phyloP scores from a whole-genome alignment of 2,329 filamentous ascomycete species.

The Pseudocercospora fuligena region DNA sequence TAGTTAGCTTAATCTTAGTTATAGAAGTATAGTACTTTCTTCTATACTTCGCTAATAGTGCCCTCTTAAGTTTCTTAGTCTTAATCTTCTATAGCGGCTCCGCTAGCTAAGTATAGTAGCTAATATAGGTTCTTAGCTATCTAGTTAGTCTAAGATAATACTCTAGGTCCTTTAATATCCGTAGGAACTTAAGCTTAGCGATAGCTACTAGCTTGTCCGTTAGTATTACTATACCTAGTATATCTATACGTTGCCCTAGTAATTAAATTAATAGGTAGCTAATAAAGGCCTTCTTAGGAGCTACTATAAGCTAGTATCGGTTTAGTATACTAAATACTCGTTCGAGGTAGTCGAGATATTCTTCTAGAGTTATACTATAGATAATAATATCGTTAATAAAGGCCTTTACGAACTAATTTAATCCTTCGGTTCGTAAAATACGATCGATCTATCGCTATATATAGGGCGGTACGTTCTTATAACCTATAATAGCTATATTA shows the following conservation, averaged over 20 bases:
- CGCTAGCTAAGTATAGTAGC: conserved; percentile 3
- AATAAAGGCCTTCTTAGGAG: conserved; percentile 1
- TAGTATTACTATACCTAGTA: neutral
- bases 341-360: neutral
- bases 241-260: neutral
- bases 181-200: neutral
- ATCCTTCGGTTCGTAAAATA: neutral
- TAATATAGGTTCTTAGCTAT: neutral
- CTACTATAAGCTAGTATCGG: too few relatives aligned
- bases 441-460: neutral
- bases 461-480: neutral
- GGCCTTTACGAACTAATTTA: neutral
- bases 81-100: neutral
- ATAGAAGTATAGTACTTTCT: neutral
- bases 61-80: neutral
- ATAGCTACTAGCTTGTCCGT: conserved; percentile 2
- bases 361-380: neutral
- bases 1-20: neutral
- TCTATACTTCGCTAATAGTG: neutral
- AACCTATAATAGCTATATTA: neutral
- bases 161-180: neutral
- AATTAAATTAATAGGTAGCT: neutral
- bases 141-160: neutral
- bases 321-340: neutral
- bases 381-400: conserved; percentile 11